Evolutionary conservation across 352 stramenopile genomes (phyloP).

Genomic region (Phytophthora cactorum): DNA sequence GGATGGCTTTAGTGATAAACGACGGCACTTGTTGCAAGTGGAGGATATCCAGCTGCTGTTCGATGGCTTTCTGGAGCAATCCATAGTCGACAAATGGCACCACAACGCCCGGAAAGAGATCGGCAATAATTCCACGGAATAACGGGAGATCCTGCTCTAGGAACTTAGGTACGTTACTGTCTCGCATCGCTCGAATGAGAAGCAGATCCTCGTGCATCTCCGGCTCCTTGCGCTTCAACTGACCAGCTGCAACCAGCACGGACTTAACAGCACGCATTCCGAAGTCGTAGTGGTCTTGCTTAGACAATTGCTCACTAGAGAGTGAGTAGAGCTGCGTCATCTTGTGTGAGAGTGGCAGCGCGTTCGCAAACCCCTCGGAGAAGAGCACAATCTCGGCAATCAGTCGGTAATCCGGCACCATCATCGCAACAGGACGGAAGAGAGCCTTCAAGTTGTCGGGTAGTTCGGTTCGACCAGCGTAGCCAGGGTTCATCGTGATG

Average conservation of each 20-base stretch:
- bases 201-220: conserved; percentile 95
- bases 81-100: conserved; percentile 96
- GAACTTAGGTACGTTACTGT: conserved; percentile 97
- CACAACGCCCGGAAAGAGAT: conserved; percentile 94
- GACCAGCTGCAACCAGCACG: conserved; percentile 93
- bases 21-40: conserved; percentile 86
- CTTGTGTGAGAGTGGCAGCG: conserved; percentile 92
- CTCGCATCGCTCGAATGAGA: conserved; percentile 95
- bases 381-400: conserved; percentile 97
- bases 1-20: conserved; percentile 89
- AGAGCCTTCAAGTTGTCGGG: conserved; percentile 95
- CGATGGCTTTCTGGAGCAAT: conserved; percentile 88
- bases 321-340: conserved; percentile 95
- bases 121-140: conserved; percentile 94
- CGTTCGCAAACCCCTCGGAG: conserved; percentile 94
- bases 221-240: conserved; percentile 94
- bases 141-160: conserved; percentile 94
- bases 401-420: conserved; percentile 94
- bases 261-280: conserved; percentile 95
- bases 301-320: conserved; percentile 93
- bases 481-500: conserved; percentile 96
- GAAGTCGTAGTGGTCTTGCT: conserved; percentile 96
- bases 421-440: conserved; percentile 95
- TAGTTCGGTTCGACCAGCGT: conserved; percentile 92
- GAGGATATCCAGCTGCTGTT: conserved; percentile 76